Base-by-base conservation (phyloP, 176 grass and related monocot genomes). In the Oryza coarctata region DNA sequence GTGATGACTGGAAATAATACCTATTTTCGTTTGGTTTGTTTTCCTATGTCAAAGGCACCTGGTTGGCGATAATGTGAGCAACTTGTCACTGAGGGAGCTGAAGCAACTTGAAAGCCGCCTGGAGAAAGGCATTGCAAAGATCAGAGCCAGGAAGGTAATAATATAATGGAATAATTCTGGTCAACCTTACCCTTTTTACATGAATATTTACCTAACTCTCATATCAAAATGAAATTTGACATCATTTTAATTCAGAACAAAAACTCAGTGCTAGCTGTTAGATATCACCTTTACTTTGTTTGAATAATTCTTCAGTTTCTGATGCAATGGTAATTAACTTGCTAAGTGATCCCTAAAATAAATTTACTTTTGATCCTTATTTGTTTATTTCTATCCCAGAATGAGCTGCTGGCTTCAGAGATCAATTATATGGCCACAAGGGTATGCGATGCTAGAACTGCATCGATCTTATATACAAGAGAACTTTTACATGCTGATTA, bases 41-140 rank as follows among this genome's bases (percentile, higher is more conserved):
- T 13, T 40, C 31, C 68, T 13, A 13, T 73, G 81, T 58, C 32
- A 39, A 89, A 94, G 92, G 73, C 92, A 94, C 74, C 75, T 94
- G 45, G 67, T 87, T 74, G 89, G 92, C 44, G 92, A 94, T 55
- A 76, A 89, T 44, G 76, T 94, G 73, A 44, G 69, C 23, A 84
- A 90, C 75, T 63, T 91, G 15, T 85, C 77, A 36, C 81, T 89
- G 15, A 94, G 91, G 73, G 92, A 94, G 80, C 87, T 94, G 62
- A 94, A 94, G 73, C 92, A 94, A 60, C 86, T 94, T 1, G 92
- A 94, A 74, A 91, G 71, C 44, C 86, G 92, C 28, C 86, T 94
- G 6, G 92, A 94, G 85, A 94, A 88, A 89, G 84, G 92, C 86
- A 91, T 94, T 35, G 73, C 89, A 35, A 91, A 90, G 80, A 87